A percentile compares a stretch with the other conserved stretches of the same genome.
phyloP scores from a whole-genome alignment of 768 basidiomycete genomes.

The Russula sp. region DNA sequence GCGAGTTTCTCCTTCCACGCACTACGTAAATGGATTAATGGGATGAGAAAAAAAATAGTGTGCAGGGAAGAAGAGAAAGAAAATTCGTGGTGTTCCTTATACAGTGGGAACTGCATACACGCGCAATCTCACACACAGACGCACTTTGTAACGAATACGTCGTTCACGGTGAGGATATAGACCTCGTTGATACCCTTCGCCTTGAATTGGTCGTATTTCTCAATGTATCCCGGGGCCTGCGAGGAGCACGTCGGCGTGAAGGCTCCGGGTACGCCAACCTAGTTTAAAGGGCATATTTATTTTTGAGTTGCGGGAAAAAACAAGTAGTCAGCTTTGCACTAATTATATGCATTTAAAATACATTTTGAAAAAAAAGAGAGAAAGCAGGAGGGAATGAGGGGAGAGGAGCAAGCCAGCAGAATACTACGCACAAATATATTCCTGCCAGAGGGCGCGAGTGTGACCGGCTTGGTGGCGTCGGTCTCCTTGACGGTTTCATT shows the following conservation, averaged over 20 bases:
- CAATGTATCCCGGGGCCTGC: conserved; percentile 40
- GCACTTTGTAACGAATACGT: conserved; percentile 52
- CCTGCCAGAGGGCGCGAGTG: conserved; percentile 11
- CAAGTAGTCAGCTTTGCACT: not conserved
- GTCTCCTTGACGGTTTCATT: conserved; percentile 16
- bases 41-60: not conserved
- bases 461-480: conserved; percentile 5
- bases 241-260: conserved; percentile 21
- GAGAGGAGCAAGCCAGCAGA: not conserved
- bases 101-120: no score
- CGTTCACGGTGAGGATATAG: conserved; percentile 72
- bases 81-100: not conserved
- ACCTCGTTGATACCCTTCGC: conserved; percentile 67
- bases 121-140: not conserved
- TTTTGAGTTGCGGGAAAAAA: not conserved
- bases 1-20: conserved; percentile 62
- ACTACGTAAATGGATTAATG: conserved; percentile 22
- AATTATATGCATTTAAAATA: not conserved
- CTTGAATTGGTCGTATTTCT: conserved; percentile 61
- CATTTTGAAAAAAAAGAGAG: no score
- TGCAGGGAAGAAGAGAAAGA: not conserved
- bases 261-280: conserved; percentile 21
- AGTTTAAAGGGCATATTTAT: not conserved
- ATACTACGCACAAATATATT: conserved; percentile 16
- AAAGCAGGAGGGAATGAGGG: not conserved